These are phyloP conservation scores for Ganoderma boninense DNA, from an alignment of 1,284 basidiomycete genomes.

Conservation along the genomic window DNA sequence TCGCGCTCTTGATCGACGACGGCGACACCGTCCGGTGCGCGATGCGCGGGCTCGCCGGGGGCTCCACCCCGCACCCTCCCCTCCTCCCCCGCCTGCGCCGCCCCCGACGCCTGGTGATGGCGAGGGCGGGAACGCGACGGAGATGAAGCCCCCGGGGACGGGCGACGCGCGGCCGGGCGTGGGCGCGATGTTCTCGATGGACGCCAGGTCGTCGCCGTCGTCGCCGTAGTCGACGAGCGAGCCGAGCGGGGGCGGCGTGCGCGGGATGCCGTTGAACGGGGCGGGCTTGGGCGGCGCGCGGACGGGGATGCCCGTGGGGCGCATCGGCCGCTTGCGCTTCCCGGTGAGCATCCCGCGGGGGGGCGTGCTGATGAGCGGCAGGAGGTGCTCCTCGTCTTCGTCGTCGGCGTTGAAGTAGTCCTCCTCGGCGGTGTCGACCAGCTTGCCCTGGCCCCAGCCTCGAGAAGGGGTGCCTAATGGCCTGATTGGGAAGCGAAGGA, in stretches of 20 bases:
- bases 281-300: constrained; percentile 26
- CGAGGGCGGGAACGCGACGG: constrained; percentile 10
- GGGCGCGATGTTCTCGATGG: constrained; percentile 20
- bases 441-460: constrained; percentile 58
- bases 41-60: constrained; percentile 43
- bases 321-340: constrained; percentile 63
- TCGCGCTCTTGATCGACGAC: constrained; percentile 35
- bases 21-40: constrained; percentile 50
- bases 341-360: constrained; percentile 48
- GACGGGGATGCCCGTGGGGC: constrained; percentile 36
- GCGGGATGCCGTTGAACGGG: constrained; percentile 41
- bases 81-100: too few relatives aligned
- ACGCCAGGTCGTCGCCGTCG: constrained; percentile 53
- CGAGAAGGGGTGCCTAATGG: constrained; percentile 41
- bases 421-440: constrained; percentile 79
- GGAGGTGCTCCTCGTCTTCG: constrained; percentile 53
- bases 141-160: constrained; percentile 29
- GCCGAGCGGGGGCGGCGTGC: constrained; percentile 57
- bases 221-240: constrained; percentile 77
- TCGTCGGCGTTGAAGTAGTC: constrained; percentile 92
- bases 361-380: constrained; percentile 43
- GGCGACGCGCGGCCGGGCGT: constrained; percentile 25
- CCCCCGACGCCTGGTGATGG: neutral
- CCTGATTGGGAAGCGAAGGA: constrained; percentile 17
- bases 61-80: constrained; percentile 16